phyloP scores from a whole-genome alignment of 2,329 filamentous ascomycete species.

The Cladosporium sp. region DNA sequence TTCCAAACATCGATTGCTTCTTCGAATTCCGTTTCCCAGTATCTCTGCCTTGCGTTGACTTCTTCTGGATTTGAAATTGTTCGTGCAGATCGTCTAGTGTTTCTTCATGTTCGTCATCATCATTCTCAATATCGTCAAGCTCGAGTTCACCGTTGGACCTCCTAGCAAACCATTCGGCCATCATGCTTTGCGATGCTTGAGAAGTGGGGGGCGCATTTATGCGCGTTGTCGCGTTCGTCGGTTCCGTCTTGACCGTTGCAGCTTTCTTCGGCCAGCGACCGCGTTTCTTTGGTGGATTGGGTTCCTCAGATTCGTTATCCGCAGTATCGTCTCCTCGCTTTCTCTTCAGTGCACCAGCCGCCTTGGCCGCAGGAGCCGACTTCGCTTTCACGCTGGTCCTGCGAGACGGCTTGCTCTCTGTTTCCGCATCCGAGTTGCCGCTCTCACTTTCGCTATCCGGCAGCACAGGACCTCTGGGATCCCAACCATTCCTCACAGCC shows the following conservation, averaged over 20 bases:
- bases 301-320: slow-evolving; percentile 6
- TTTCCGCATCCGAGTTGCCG: slow-evolving; percentile 36
- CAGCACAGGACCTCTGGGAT: slow-evolving; percentile 44
- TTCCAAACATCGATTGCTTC: not conserved
- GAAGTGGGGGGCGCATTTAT: not conserved
- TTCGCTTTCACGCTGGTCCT: not conserved
- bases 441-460: slow-evolving; percentile 39
- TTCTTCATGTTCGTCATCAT: not conserved
- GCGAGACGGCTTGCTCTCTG: slow-evolving; percentile 28
- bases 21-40: not conserved
- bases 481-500: slow-evolving; percentile 79
- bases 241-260: not conserved
- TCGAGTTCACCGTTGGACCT: slow-evolving; percentile 21
- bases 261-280: slow-evolving; percentile 16
- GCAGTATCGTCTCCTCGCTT: slow-evolving; percentile 29
- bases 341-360: slow-evolving; percentile 17
- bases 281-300: not conserved
- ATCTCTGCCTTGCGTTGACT: not conserved
- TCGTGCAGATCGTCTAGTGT: not conserved
- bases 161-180: slow-evolving; percentile 21
- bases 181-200: slow-evolving; percentile 13
- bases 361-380: not conserved
- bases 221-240: not conserved
- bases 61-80: slow-evolving; percentile 3
- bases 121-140: slow-evolving; percentile 11